These are phyloP conservation scores for Trichosporon sp. DNA, from an alignment of 1,284 basidiomycete genomes.

Conservation along the genomic window DNA sequence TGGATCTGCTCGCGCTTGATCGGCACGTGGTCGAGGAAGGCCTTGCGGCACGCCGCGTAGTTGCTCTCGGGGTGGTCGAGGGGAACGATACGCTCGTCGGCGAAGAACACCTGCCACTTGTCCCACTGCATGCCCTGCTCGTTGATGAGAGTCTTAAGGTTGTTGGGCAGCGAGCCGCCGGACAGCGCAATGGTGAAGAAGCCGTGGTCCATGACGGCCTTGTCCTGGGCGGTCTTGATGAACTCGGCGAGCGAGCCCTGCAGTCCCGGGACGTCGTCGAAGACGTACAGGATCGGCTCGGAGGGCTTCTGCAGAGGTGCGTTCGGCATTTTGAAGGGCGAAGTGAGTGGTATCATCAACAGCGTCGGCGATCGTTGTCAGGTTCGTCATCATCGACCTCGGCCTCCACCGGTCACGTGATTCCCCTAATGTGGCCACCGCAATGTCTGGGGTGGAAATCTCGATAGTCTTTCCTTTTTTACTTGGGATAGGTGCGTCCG, in stretches of 20 bases:
- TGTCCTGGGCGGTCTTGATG: constrained; percentile 83
- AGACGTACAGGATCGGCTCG: constrained; percentile 73
- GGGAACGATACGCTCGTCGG: constrained; percentile 91
- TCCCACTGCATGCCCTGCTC: constrained; percentile 82
- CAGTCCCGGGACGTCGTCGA: constrained; percentile 63
- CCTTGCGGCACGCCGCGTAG: constrained; percentile 73
- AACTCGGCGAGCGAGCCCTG: constrained; percentile 73
- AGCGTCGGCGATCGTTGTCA: background rate
- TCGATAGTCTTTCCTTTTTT: background rate
- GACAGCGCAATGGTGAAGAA: constrained; percentile 91
- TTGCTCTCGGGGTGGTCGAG: constrained; percentile 92
- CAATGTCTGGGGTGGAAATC: background rate
- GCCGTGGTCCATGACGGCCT: constrained; percentile 82
- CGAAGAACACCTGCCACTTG: constrained; percentile 97
- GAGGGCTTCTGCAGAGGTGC: constrained; percentile 40
- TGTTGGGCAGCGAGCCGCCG: constrained; percentile 87
- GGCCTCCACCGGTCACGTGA: background rate
- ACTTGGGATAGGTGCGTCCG: background rate
- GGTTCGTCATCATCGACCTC: constrained; percentile 7
- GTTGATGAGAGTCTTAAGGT: constrained; percentile 71
- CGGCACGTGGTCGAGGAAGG: constrained; percentile 81
- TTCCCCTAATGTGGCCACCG: background rate
- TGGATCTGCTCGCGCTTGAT: constrained; percentile 76
- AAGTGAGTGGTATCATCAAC: constrained; percentile 11
- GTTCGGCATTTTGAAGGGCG: constrained; percentile 42